A percentile compares a stretch with the other conserved stretches of the same genome.
These are phyloP conservation scores for Geotrichum aggregatum DNA, from an alignment of 1,139 yeast genomes.

Conservation along the genomic window DNA sequence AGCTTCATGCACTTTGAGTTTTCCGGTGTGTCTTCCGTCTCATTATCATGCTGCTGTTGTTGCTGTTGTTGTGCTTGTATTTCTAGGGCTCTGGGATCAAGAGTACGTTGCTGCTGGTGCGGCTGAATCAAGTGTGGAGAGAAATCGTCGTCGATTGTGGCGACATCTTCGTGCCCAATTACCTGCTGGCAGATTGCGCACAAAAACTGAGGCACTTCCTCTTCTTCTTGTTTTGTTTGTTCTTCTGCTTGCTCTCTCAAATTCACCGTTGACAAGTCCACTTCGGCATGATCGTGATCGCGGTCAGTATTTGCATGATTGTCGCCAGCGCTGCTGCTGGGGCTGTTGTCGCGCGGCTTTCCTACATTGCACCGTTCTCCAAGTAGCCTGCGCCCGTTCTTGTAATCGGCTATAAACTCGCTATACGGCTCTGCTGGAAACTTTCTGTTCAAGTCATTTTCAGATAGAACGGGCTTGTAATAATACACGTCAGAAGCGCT, in stretches of 20 bases:
- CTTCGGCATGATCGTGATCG: too few species aligned
- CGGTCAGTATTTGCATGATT: background rate
- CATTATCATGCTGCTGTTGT: too few species aligned
- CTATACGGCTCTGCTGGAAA: slow-evolving; percentile 13
- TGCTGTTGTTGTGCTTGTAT: too few species aligned
- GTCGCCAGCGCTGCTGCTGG: background rate
- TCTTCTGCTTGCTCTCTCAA: background rate
- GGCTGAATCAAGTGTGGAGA: too few species aligned
- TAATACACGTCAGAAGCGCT: too few species aligned
- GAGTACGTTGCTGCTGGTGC: too few species aligned
- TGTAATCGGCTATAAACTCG: slow-evolving; percentile 1
- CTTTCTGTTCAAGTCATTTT: slow-evolving; percentile 15
- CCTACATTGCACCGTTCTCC: too few species aligned
- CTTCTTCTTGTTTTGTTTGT: too few species aligned
- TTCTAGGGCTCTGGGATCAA: too few species aligned
- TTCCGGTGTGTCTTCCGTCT: background rate
- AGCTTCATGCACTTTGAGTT: background rate
- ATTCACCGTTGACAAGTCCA: background rate
- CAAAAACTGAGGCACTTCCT: background rate
- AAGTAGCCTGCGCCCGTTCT: background rate
- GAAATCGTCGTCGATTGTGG: background rate
- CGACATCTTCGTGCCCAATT: slow-evolving; percentile 9
- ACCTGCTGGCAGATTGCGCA: slow-evolving; percentile 9
- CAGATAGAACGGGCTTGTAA: background rate
- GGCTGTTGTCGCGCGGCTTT: background rate